These are phyloP conservation scores for Bromus sterilis DNA, from an alignment of 176 grass and related monocot genomes.

Conservation along the genomic window DNA sequence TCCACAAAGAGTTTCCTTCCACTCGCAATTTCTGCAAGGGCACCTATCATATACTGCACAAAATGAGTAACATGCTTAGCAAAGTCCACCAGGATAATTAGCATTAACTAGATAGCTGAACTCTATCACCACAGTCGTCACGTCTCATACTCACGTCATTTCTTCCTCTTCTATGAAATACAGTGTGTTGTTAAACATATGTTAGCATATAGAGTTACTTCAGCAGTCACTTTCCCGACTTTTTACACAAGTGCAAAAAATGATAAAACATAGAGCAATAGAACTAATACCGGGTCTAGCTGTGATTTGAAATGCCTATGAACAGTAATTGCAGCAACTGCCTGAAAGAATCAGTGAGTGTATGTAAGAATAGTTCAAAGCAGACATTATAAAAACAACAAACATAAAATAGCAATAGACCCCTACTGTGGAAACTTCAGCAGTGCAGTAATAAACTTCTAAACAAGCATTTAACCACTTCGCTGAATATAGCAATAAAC, in stretches of 20 bases:
- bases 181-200: neutral
- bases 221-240: neutral
- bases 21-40: slow-evolving; percentile 75
- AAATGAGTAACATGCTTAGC: slow-evolving; percentile 8
- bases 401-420: neutral
- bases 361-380: slow-evolving; percentile 1
- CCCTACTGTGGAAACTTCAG: neutral
- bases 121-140: neutral
- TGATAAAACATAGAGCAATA: slow-evolving; percentile 18
- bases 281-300: slow-evolving; percentile 60
- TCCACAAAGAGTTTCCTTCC: slow-evolving; percentile 67
- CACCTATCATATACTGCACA: slow-evolving; percentile 81
- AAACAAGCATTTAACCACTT: neutral
- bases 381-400: slow-evolving; percentile 12
- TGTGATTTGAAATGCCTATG: slow-evolving; percentile 85
- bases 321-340: slow-evolving; percentile 60
- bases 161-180: neutral
- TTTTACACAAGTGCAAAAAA: neutral
- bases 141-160: neutral
- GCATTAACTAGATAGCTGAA: neutral
- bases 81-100: neutral
- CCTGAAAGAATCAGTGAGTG: slow-evolving; percentile 40
- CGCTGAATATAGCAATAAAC: neutral
- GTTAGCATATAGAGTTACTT: neutral
- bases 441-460: neutral